These are phyloP conservation scores for Yueomyces sinensis DNA, from an alignment of 805 yeast species.

Conservation along the genomic window DNA sequence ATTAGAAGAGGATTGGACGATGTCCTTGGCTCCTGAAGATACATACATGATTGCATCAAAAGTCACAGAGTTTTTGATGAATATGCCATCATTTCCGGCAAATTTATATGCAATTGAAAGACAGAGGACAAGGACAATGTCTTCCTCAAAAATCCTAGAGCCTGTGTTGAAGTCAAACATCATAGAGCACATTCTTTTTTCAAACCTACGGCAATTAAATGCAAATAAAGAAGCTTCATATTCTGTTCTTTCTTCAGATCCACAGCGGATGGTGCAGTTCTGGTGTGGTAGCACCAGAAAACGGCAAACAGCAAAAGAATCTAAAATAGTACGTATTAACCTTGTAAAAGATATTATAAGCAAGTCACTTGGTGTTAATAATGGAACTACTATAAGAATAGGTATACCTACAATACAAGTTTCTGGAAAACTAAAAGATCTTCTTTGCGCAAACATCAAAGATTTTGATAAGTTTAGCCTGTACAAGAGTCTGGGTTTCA, in stretches of 20 bases:
- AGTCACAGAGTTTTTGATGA: conserved; percentile 16
- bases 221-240: conserved; percentile 1
- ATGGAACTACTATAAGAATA: neutral
- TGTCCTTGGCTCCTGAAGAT: conserved; percentile 13
- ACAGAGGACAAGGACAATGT: conserved; percentile 40
- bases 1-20: conserved; percentile 1
- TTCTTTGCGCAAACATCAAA: too few relatives aligned
- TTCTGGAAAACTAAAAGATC: neutral
- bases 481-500: conserved; percentile 65
- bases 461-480: conserved; percentile 5
- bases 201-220: conserved; percentile 6
- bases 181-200: conserved; percentile 29
- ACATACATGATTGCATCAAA: conserved; percentile 14
- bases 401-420: neutral
- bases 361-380: neutral
- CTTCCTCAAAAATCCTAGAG: conserved; percentile 35
- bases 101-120: conserved; percentile 38
- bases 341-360: neutral
- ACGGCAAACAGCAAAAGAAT: neutral
- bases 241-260: conserved; percentile 16
- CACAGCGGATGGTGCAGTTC: conserved; percentile 17
- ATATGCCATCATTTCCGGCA: conserved; percentile 17
- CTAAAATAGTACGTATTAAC: neutral
- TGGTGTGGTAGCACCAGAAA: conserved; percentile 8
- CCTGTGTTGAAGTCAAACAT: conserved; percentile 39